phyloP scores from a whole-genome alignment of 345 rosid species.

The Euphorbia lathyris region DNA sequence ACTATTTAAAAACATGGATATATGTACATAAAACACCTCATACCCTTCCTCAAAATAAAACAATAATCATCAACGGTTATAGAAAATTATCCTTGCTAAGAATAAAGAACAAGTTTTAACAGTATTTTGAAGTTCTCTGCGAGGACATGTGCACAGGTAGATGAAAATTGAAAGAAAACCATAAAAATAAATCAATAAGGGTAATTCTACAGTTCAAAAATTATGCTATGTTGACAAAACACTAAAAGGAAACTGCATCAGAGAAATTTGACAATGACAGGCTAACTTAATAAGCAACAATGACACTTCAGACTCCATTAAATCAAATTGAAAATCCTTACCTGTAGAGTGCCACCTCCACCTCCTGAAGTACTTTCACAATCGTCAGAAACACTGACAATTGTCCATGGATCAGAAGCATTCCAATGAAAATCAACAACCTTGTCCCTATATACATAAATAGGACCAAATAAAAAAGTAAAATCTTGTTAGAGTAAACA shows the following conservation, averaged over 20 bases:
- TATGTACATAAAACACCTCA: too few relatives aligned
- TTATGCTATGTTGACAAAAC: background rate
- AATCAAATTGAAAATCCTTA: conserved; percentile 5
- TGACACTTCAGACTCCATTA: background rate
- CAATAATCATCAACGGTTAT: too few relatives aligned
- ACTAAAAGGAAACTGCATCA: background rate
- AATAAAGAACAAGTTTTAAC: too few relatives aligned
- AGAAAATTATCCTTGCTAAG: too few relatives aligned
- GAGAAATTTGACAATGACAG: background rate
- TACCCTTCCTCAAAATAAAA: too few relatives aligned
- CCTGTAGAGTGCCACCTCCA: conserved; percentile 77
- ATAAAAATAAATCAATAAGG: background rate
- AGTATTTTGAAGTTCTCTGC: background rate
- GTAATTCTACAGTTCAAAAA: background rate
- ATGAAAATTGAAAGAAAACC: background rate
- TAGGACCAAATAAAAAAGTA: background rate
- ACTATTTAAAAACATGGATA: too few relatives aligned
- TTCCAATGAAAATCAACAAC: conserved; percentile 73
- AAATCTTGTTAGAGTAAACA: background rate
- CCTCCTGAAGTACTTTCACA: conserved; percentile 62
- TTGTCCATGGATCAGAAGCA: conserved; percentile 60
- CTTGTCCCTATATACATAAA: conserved; percentile 44
- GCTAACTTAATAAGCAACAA: background rate
- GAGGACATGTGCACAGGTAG: background rate
- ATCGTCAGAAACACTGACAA: conserved; percentile 67